These are phyloP conservation scores for Mortierella sp. DNA, from an alignment of 371 early-diverging fungal genomes.

Conservation along the genomic window DNA sequence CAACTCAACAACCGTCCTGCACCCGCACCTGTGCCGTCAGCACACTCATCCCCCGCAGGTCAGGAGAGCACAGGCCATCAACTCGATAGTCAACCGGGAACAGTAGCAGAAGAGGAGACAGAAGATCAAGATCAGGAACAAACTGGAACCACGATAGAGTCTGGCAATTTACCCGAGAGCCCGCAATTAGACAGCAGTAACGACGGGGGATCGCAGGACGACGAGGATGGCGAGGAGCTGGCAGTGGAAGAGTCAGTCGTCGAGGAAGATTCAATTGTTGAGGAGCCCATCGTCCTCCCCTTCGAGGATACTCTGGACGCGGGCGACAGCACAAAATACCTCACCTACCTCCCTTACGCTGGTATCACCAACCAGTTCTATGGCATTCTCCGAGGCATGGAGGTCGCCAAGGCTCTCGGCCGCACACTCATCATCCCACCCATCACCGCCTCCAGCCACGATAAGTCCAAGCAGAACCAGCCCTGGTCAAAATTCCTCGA, in stretches of 20 bases:
- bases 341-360: conserved; percentile 55
- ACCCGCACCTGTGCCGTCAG: background rate
- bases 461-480: conserved; percentile 58
- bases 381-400: conserved; percentile 56
- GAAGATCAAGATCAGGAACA: background rate
- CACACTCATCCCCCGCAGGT: background rate
- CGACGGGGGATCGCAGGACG: background rate
- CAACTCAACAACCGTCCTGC: background rate
- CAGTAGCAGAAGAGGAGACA: conserved; percentile 1
- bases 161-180: conserved; percentile 23
- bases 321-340: conserved; percentile 31
- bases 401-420: conserved; percentile 45
- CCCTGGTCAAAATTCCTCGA: conserved; percentile 58
- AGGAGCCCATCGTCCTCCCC: conserved; percentile 17
- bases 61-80: background rate
- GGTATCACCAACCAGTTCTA: conserved; percentile 59
- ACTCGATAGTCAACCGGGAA: conserved; percentile 3
- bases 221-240: background rate
- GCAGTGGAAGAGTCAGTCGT: background rate
- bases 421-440: conserved; percentile 57
- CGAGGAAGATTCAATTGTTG: conserved; percentile 1
- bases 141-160: conserved; percentile 7
- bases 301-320: conserved; percentile 37
- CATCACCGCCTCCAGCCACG: conserved; percentile 56
- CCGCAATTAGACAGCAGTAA: conserved; percentile 14